phyloP scores from a whole-genome alignment of 176 grass and related monocot genomes.

The Carex pumila region DNA sequence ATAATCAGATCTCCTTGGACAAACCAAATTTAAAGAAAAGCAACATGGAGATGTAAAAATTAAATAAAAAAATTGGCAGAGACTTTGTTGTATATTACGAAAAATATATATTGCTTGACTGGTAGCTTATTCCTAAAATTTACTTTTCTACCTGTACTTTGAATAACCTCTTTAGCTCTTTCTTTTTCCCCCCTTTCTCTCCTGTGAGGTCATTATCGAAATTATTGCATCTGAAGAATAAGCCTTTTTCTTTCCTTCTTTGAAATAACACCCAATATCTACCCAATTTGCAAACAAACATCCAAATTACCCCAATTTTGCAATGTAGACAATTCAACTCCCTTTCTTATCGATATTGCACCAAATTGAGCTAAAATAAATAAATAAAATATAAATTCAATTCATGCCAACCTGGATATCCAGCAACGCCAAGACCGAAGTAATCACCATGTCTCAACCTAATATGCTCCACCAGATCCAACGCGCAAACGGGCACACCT shows the following conservation, averaged over 20 bases:
- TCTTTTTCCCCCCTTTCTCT: not conserved
- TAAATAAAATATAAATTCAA: not conserved
- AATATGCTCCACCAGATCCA: slow-evolving; percentile 34
- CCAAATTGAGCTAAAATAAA: not conserved
- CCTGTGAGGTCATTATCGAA: not conserved
- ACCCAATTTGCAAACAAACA: not conserved
- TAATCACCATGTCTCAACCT: slow-evolving; percentile 22
- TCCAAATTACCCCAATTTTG: not conserved
- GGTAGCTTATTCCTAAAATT: not conserved
- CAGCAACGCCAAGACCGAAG: slow-evolving; percentile 21
- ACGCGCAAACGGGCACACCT: not conserved
- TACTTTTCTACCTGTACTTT: not conserved
- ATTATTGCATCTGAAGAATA: not conserved
- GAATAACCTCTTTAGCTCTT: not conserved
- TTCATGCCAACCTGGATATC: slow-evolving; percentile 29
- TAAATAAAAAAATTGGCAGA: not conserved
- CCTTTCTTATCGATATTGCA: not conserved
- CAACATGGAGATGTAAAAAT: not conserved
- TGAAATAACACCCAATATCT: not conserved
- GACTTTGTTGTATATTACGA: not conserved
- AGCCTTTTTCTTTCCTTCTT: not conserved
- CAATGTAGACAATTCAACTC: not conserved
- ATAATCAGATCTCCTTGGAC: not conserved
- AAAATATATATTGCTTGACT: not conserved
- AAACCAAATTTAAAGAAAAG: not conserved